phyloP scores from a whole-genome alignment of 129 eudicot genomes.

The Ambrosia trifida region DNA sequence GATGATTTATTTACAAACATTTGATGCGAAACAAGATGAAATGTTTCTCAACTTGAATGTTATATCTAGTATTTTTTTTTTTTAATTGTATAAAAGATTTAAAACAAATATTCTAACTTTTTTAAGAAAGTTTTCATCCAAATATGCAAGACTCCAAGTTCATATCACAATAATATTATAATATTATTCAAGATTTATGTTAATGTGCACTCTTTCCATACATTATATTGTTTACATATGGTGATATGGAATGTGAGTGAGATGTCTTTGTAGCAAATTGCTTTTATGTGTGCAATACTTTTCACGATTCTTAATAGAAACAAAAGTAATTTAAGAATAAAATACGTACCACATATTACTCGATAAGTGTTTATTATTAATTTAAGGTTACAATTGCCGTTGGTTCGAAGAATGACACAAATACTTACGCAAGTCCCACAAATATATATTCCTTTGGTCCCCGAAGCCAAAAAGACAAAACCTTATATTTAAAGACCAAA shows the following conservation, averaged over 20 bases:
- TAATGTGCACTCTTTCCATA: neutral
- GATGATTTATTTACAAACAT: no score
- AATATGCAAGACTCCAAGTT: no score
- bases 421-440: slow-evolving; percentile 35
- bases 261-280: slow-evolving; percentile 27
- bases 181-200: no score
- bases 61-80: no score
- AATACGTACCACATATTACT: slow-evolving; percentile 33
- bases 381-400: slow-evolving; percentile 11
- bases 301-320: slow-evolving; percentile 6
- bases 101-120: no score
- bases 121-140: no score
- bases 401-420: slow-evolving; percentile 28
- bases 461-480: slow-evolving; percentile 20
- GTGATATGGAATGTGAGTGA: slow-evolving; percentile 16
- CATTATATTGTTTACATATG: neutral
- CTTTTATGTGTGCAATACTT: slow-evolving; percentile 15
- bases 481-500: slow-evolving; percentile 2
- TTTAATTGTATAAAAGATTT: no score
- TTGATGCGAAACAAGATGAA: no score
- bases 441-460: slow-evolving; percentile 36
- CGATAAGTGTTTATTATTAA: slow-evolving; percentile 18
- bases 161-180: no score
- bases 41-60: no score
- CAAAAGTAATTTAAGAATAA: slow-evolving; percentile 7